Conservation (phyloP, 2,329 filamentous ascomycete genomes). For the Sporothrix brasiliensis region DNA sequence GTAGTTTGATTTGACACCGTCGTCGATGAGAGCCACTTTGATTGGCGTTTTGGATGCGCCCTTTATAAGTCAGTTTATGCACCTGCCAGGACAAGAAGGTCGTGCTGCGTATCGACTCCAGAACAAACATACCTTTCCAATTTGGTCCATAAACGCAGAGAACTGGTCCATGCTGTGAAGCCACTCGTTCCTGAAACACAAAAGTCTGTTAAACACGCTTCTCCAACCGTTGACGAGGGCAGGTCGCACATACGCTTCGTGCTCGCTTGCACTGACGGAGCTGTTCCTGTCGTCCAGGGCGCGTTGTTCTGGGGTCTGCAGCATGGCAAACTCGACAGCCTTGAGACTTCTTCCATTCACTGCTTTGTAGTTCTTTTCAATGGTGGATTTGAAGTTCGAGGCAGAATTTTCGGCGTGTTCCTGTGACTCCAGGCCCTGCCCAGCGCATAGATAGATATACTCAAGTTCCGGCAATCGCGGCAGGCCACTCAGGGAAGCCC, state of each 20-base stretch:
- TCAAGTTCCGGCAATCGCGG: slow-evolving; percentile 9
- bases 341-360: slow-evolving; percentile 12
- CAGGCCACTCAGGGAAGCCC: slow-evolving; percentile 10
- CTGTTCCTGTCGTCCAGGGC: slow-evolving; percentile 12
- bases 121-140: slow-evolving; percentile 17
- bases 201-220: not conserved
- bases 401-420: slow-evolving; percentile 12
- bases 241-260: slow-evolving; percentile 17
- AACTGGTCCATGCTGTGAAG: slow-evolving; percentile 26
- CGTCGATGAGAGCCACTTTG: slow-evolving; percentile 22
- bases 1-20: slow-evolving; percentile 25
- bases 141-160: slow-evolving; percentile 19
- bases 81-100: not conserved
- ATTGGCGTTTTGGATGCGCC: slow-evolving; percentile 14
- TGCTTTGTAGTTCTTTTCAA: not conserved
- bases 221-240: not conserved
- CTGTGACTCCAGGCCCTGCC: slow-evolving; percentile 18
- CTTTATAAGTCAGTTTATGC: not conserved
- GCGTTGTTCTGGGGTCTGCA: not conserved
- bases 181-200: slow-evolving; percentile 11
- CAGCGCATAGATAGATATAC: slow-evolving; percentile 1
- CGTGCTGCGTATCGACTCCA: not conserved
- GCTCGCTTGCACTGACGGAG: slow-evolving; percentile 15
- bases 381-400: not conserved
- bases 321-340: slow-evolving; percentile 24